These are phyloP conservation scores for Pichia cabralensis DNA, from an alignment of 805 yeast genomes.

Conservation along the genomic window DNA sequence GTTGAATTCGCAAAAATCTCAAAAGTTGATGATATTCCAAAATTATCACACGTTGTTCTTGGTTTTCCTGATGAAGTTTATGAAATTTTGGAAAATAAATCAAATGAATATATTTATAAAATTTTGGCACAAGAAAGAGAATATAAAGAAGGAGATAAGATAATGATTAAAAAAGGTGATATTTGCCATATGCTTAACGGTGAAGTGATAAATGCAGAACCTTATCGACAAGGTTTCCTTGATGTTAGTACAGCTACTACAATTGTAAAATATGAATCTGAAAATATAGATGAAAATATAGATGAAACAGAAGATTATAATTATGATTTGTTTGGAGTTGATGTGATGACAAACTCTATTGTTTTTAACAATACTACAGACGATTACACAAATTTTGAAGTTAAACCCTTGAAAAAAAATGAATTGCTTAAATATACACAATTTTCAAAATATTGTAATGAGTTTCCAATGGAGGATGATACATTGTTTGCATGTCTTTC, in stretches of 20 bases:
- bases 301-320: background rate
- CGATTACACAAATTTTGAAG: background rate
- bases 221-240: constrained; percentile 58
- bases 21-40: constrained; percentile 20
- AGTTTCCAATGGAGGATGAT: constrained; percentile 31
- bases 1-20: constrained; percentile 30
- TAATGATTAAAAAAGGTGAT: constrained; percentile 36
- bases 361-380: background rate
- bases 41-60: constrained; percentile 31
- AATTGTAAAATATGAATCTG: constrained; percentile 29
- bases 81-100: constrained; percentile 27
- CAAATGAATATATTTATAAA: constrained; percentile 25
- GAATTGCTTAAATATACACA: constrained; percentile 15
- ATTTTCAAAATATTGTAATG: constrained; percentile 7
- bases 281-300: background rate
- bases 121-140: constrained; percentile 27
- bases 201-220: constrained; percentile 54
- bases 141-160: constrained; percentile 14
- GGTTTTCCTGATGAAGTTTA: constrained; percentile 41
- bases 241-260: constrained; percentile 40
- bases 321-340: too few species aligned
- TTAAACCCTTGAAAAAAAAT: constrained; percentile 1
- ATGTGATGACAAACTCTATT: background rate
- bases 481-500: constrained; percentile 37
- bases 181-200: constrained; percentile 37